Evolutionary conservation across 495 filamentous ascomycete genomes (phyloP).

Genomic region (Penicillium canariense): DNA sequence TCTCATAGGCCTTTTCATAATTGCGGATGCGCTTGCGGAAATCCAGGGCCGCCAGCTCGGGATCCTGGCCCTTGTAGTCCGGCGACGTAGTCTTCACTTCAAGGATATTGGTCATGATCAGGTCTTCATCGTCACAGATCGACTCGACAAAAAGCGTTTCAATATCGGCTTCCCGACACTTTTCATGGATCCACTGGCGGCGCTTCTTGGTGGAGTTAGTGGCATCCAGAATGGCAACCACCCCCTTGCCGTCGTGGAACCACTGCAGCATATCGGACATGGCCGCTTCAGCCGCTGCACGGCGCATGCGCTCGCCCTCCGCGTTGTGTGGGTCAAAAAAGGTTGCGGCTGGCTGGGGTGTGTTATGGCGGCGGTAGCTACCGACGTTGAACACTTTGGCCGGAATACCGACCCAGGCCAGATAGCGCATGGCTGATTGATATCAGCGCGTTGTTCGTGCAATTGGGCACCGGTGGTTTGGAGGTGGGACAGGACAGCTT

Average conservation of each 20-base stretch:
- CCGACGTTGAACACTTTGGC: slow-evolving; percentile 97
- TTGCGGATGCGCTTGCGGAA: slow-evolving; percentile 93
- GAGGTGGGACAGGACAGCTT: slow-evolving; percentile 20
- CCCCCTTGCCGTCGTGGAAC: slow-evolving; percentile 69
- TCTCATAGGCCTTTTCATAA: slow-evolving; percentile 94
- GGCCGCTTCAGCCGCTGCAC: slow-evolving; percentile 83
- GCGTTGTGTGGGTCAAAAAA: slow-evolving; percentile 90
- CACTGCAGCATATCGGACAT: slow-evolving; percentile 88
- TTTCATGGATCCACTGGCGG: slow-evolving; percentile 87
- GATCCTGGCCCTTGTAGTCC: slow-evolving; percentile 92
- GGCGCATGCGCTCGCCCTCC: slow-evolving; percentile 86
- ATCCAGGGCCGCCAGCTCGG: slow-evolving; percentile 82
- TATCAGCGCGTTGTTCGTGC: background rate
- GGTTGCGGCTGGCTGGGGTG: slow-evolving; percentile 79
- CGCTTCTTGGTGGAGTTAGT: slow-evolving; percentile 90
- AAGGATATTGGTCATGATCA: slow-evolving; percentile 95
- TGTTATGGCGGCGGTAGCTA: slow-evolving; percentile 82
- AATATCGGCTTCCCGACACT: slow-evolving; percentile 66
- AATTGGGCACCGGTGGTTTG: background rate
- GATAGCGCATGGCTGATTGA: slow-evolving; percentile 79
- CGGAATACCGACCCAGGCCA: slow-evolving; percentile 91
- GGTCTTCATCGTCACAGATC: slow-evolving; percentile 88
- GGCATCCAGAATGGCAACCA: slow-evolving; percentile 90
- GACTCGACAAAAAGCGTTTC: slow-evolving; percentile 95
- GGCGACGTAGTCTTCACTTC: slow-evolving; percentile 97